A percentile compares a stretch with the other conserved stretches of the same genome.
These are phyloP conservation scores for Lentinula guzmanii DNA, from an alignment of 768 basidiomycete genomes.

Conservation along the genomic window DNA sequence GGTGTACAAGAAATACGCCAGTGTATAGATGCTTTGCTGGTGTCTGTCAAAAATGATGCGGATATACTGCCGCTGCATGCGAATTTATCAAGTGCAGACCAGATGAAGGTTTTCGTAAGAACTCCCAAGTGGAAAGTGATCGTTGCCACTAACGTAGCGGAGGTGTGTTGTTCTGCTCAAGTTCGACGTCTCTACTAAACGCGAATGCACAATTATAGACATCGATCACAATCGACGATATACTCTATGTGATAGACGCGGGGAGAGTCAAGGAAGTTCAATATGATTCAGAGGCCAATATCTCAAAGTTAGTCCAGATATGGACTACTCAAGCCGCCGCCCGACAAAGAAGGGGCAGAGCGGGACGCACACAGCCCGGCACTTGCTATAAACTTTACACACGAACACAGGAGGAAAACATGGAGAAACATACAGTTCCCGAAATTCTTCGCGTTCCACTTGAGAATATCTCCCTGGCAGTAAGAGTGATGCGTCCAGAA, in stretches of 20 bases:
- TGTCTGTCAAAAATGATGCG: slow-evolving; percentile 26
- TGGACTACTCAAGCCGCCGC: slow-evolving; percentile 79
- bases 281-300: slow-evolving; percentile 61
- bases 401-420: slow-evolving; percentile 57
- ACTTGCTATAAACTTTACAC: slow-evolving; percentile 89
- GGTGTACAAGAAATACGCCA: slow-evolving; percentile 85
- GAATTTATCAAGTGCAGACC: slow-evolving; percentile 81
- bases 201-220: slow-evolving; percentile 39
- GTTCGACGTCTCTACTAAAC: neutral
- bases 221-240: slow-evolving; percentile 87
- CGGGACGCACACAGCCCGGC: slow-evolving; percentile 80
- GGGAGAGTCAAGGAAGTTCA: slow-evolving; percentile 85
- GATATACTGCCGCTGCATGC: slow-evolving; percentile 81
- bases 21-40: slow-evolving; percentile 57
- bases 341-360: slow-evolving; percentile 81
- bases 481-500: slow-evolving; percentile 73
- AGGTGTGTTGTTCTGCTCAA: slow-evolving; percentile 38
- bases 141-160: slow-evolving; percentile 87
- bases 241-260: slow-evolving; percentile 78
- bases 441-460: slow-evolving; percentile 65
- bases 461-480: slow-evolving; percentile 73
- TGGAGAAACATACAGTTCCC: slow-evolving; percentile 72
- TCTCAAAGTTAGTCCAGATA: slow-evolving; percentile 73
- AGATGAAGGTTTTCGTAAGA: slow-evolving; percentile 65
- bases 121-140: slow-evolving; percentile 76